These are phyloP conservation scores for Lactifluus volemus DNA, from an alignment of 768 basidiomycete species.

Conservation along the genomic window DNA sequence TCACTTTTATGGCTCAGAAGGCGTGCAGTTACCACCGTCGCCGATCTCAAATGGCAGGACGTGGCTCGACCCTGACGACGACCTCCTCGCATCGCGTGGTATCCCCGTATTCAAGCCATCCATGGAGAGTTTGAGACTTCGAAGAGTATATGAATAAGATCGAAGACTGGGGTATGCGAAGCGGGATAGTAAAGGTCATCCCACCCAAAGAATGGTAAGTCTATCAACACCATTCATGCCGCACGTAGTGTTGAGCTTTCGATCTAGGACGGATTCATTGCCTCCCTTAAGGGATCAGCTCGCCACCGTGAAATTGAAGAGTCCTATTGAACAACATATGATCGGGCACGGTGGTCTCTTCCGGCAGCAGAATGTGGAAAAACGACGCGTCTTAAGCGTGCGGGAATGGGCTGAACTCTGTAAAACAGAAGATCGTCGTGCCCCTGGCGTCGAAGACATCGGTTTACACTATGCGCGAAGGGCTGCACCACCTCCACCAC, in stretches of 20 bases:
- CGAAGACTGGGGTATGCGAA: slow-evolving; percentile 82
- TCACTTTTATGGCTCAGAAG: slow-evolving; percentile 68
- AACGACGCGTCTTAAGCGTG: slow-evolving; percentile 72
- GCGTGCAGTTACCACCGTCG: slow-evolving; percentile 40
- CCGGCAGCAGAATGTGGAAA: slow-evolving; percentile 86
- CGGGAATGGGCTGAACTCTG: slow-evolving; percentile 84
- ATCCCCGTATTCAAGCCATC: slow-evolving; percentile 96
- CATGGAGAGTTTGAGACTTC: slow-evolving; percentile 88
- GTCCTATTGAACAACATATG: slow-evolving; percentile 93
- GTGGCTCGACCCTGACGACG: slow-evolving; percentile 73
- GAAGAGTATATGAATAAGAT: slow-evolving; percentile 82
- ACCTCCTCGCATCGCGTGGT: slow-evolving; percentile 74
- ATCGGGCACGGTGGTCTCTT: slow-evolving; percentile 79
- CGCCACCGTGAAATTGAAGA: slow-evolving; percentile 65
- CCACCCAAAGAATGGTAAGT: slow-evolving; percentile 90
- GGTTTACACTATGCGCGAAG: slow-evolving; percentile 39
- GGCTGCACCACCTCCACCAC: slow-evolving; percentile 27
- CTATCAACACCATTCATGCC: slow-evolving; percentile 15
- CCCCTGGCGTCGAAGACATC: slow-evolving; percentile 65
- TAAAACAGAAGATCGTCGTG: slow-evolving; percentile 57
- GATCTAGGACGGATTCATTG: slow-evolving; percentile 55
- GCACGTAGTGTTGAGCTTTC: slow-evolving; percentile 18
- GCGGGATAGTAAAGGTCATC: slow-evolving; percentile 94
- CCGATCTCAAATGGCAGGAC: slow-evolving; percentile 53
- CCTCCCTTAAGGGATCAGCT: slow-evolving; percentile 69